Percentiles rank a stretch among this genome's conserved stretches.
phyloP scores from a whole-genome alignment of 352 stramenopile genomes.

The Globisporangium camurandrum region DNA sequence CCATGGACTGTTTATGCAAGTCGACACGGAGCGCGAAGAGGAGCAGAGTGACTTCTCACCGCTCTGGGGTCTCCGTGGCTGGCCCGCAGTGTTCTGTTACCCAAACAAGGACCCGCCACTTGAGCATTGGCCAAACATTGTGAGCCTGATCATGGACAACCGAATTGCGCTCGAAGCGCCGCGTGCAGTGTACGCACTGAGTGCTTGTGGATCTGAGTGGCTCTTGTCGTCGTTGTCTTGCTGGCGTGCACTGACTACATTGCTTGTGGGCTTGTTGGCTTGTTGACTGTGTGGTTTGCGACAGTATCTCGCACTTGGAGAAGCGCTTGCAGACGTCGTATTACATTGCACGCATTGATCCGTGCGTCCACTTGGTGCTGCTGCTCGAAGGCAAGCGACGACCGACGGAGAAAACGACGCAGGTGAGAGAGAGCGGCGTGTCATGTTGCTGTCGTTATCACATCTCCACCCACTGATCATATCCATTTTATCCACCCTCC shows the following conservation, averaged over 20 bases:
- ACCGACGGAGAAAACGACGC: constrained; percentile 55
- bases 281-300: constrained; percentile 1
- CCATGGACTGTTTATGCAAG: constrained; percentile 44
- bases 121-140: constrained; percentile 81
- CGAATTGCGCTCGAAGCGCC: constrained; percentile 41
- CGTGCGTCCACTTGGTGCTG: constrained; percentile 66
- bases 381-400: constrained; percentile 63
- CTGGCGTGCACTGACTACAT: background rate
- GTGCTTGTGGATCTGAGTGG: too few species aligned
- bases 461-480: too few species aligned
- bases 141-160: constrained; percentile 86
- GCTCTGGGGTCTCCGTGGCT: constrained; percentile 70
- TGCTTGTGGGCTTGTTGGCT: background rate
- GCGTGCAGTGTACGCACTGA: constrained; percentile 47
- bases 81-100: constrained; percentile 80
- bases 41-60: constrained; percentile 72
- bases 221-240: too few species aligned
- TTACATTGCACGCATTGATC: constrained; percentile 67
- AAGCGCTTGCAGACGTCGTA: constrained; percentile 61
- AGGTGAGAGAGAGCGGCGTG: constrained; percentile 25
- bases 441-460: background rate
- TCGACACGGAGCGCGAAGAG: constrained; percentile 48
- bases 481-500: too few species aligned
- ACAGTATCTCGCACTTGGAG: constrained; percentile 60
- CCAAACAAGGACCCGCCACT: constrained; percentile 46